These are phyloP conservation scores for Mrakia blollopis DNA, from an alignment of 768 basidiomycete species.

Conservation along the genomic window DNA sequence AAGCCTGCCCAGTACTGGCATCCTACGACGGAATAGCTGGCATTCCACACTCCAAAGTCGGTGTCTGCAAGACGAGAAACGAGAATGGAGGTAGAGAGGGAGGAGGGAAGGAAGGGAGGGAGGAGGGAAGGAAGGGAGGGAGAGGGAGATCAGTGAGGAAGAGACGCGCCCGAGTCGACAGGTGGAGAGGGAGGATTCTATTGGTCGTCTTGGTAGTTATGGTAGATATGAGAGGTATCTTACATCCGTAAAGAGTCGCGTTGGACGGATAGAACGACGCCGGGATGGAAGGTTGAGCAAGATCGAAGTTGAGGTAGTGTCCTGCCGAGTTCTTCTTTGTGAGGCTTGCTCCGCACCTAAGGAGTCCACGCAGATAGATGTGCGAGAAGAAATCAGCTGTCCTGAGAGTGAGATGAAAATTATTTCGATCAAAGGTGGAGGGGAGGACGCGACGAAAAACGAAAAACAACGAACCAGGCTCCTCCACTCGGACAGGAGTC, in stretches of 20 bases:
- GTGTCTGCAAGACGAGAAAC: background rate
- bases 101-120: background rate
- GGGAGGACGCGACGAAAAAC: background rate
- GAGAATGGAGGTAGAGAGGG: no score
- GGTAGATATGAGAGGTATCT: background rate
- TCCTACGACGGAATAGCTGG: background rate
- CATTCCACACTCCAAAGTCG: background rate
- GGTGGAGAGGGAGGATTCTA: background rate
- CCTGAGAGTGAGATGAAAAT: background rate
- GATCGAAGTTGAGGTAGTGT: constrained; percentile 71
- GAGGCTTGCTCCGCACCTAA: constrained; percentile 60
- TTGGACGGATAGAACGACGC: constrained; percentile 71
- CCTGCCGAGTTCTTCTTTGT: constrained; percentile 64
- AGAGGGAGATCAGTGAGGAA: background rate
- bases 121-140: background rate
- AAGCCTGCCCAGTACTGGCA: background rate
- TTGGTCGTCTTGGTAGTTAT: no score
- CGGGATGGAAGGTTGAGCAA: constrained; percentile 74
- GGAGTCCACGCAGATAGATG: background rate
- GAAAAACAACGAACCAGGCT: constrained; percentile 48
- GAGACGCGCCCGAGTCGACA: background rate
- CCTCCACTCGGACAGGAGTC: constrained; percentile 66
- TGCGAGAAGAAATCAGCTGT: no score
- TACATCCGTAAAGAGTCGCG: constrained; percentile 56
- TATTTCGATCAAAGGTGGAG: background rate